A percentile compares a stretch with the other conserved stretches of the same genome.
phyloP scores from a whole-genome alignment of 2,329 filamentous ascomycete genomes.

The Arthrinium phaeospermum region DNA sequence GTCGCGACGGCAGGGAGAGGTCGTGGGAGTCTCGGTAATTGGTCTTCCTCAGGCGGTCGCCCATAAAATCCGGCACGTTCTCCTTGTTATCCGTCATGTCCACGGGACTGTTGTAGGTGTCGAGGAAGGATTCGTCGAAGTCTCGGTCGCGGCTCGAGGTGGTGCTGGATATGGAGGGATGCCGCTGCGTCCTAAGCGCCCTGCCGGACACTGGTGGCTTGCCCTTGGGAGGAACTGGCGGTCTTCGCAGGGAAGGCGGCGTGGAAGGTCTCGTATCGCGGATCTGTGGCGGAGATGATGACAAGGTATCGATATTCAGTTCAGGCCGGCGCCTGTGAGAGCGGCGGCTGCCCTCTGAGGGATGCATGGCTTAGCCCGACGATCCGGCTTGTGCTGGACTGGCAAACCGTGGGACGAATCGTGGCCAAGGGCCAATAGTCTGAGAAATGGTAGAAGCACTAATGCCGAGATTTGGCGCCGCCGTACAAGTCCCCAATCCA shows the following conservation, averaged over 20 bases:
- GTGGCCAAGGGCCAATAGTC: conserved; percentile 5
- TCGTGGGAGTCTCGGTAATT: conserved; percentile 73
- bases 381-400: conserved; percentile 5
- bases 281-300: conserved; percentile 27
- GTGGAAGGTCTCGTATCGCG: conserved; percentile 32
- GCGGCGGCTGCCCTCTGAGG: conserved; percentile 36
- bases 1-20: conserved; percentile 76
- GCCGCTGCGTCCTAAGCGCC: conserved; percentile 37
- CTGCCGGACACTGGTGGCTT: conserved; percentile 42
- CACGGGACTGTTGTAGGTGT: conserved; percentile 33
- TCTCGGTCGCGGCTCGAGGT: conserved; percentile 26
- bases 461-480: conserved; percentile 1
- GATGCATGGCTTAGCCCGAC: conserved; percentile 19
- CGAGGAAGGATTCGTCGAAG: conserved; percentile 39
- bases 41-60: conserved; percentile 16
- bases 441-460: conserved; percentile 3
- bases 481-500: conserved; percentile 8
- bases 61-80: conserved; percentile 33
- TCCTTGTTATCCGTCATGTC: conserved; percentile 34
- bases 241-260: conserved; percentile 38
- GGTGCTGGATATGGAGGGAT: conserved; percentile 30
- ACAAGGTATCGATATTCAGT: conserved; percentile 44
- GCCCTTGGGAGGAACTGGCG: conserved; percentile 36
- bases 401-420: conserved; percentile 6
- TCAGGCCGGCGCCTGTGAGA: conserved; percentile 42